Conservation (phyloP, 495 filamentous ascomycete species). For the Penicillium riverlandense region DNA sequence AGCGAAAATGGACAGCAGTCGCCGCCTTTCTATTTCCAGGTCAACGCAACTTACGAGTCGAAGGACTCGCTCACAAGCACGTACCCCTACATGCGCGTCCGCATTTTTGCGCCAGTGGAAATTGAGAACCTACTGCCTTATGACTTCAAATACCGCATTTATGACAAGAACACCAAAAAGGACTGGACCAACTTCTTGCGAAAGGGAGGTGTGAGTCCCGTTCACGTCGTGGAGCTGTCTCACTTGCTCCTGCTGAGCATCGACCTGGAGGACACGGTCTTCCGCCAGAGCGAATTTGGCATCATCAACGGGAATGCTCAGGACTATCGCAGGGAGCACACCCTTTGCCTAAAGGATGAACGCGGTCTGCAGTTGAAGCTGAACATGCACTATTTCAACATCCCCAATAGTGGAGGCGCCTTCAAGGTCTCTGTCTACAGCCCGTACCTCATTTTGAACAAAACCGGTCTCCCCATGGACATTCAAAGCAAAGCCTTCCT, state of each 20-base stretch:
- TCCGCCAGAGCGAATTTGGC: conserved; percentile 90
- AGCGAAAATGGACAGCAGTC: conserved; percentile 71
- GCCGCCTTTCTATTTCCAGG: conserved; percentile 92
- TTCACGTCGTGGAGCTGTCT: conserved; percentile 93
- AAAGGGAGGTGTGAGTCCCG: conserved; percentile 92
- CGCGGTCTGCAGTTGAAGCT: conserved; percentile 71
- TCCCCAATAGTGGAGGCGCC: conserved; percentile 88
- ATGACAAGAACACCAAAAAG: conserved; percentile 94
- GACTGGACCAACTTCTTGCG: conserved; percentile 98
- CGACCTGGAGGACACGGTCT: conserved; percentile 92
- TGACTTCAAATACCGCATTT: conserved; percentile 98
- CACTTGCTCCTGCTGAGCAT: conserved; percentile 87
- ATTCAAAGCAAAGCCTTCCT: conserved; percentile 86
- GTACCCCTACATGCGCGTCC: conserved; percentile 92
- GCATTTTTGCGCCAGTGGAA: conserved; percentile 84
- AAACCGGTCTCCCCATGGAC: conserved; percentile 82
- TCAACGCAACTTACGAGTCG: conserved; percentile 75
- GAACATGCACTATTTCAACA: conserved; percentile 85
- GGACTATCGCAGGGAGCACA: conserved; percentile 78
- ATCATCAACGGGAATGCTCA: conserved; percentile 90
- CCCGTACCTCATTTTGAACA: conserved; percentile 90
- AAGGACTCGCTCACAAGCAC: conserved; percentile 70
- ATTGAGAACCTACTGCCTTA: conserved; percentile 92
- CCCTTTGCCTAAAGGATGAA: conserved; percentile 74
- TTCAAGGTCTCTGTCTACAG: conserved; percentile 93